Percentiles rank a stretch among this genome's conserved stretches.
Evolutionary conservation across 2,329 filamentous ascomycete species (phyloP).

Genomic region (Coniochaeta sp.): DNA sequence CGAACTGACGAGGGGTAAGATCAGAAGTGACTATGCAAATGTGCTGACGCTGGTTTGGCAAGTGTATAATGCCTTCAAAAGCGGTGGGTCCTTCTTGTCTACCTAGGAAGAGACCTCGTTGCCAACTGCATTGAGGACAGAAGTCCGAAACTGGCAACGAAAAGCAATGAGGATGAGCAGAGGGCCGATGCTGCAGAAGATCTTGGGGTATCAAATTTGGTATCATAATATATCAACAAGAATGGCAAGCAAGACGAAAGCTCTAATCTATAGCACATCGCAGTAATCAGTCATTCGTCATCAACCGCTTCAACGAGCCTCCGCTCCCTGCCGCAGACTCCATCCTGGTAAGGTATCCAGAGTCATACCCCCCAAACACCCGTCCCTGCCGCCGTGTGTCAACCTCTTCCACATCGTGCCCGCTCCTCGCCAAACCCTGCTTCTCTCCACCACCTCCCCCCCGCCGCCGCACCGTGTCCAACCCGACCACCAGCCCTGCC

Average conservation of each 20-base stretch:
- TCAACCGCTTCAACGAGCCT: background rate
- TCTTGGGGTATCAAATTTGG: background rate
- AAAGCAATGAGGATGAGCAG: background rate
- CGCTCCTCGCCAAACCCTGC: background rate
- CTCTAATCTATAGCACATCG: background rate
- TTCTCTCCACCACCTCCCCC: background rate
- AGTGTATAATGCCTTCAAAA: conserved; percentile 16
- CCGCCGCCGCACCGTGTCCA: background rate
- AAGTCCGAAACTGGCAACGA: conserved; percentile 15
- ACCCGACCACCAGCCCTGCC: background rate
- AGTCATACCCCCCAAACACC: background rate
- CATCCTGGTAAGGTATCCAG: background rate
- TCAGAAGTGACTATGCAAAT: conserved; percentile 11
- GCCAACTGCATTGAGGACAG: conserved; percentile 13
- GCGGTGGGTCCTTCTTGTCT: conserved; percentile 10
- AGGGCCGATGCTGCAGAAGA: background rate
- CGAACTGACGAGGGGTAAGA: conserved; percentile 4
- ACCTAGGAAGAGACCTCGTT: conserved; percentile 15
- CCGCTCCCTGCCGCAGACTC: background rate
- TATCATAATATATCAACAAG: background rate
- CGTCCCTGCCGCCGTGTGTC: background rate
- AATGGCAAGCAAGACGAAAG: background rate
- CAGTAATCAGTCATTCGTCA: background rate
- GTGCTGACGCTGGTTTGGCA: conserved; percentile 13
- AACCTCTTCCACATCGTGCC: background rate